phyloP scores from a whole-genome alignment of 1,284 basidiomycete genomes.

The Malassezia sympodialis region DNA sequence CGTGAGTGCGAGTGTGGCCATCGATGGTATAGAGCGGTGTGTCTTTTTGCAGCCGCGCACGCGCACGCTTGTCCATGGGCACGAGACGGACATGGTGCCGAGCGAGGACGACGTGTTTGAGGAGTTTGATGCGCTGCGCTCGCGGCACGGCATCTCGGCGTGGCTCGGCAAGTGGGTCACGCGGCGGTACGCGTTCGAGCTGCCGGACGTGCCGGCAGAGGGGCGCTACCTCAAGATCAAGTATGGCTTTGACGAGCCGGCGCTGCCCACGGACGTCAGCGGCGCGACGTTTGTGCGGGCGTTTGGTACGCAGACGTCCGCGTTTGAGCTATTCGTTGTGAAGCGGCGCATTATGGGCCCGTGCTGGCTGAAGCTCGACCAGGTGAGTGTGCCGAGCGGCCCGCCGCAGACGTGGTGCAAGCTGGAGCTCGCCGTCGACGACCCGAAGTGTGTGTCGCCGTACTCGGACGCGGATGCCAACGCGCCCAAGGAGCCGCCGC shows the following conservation, averaged over 20 bases:
- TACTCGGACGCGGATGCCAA: constrained; percentile 63
- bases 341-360: constrained; percentile 98
- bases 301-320: constrained; percentile 83
- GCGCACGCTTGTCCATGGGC: constrained; percentile 49
- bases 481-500: constrained; percentile 73
- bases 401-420: constrained; percentile 52
- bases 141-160: constrained; percentile 63
- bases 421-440: constrained; percentile 71
- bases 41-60: constrained; percentile 73
- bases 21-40: constrained; percentile 79
- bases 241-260: constrained; percentile 47
- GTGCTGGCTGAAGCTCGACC: constrained; percentile 80
- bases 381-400: constrained; percentile 57
- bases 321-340: constrained; percentile 87
- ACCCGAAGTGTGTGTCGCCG: constrained; percentile 80
- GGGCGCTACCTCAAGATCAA: constrained; percentile 71
- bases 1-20: constrained; percentile 77
- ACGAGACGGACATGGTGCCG: constrained; percentile 60
- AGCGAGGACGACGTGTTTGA: constrained; percentile 61
- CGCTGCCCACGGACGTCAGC: constrained; percentile 57
- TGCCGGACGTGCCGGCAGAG: constrained; percentile 70
- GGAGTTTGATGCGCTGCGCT: constrained; percentile 73
- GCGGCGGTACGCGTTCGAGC: constrained; percentile 86
- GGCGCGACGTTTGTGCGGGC: constrained; percentile 77
- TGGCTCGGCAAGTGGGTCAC: constrained; percentile 63